Evolutionary conservation across 2,329 filamentous ascomycete genomes (phyloP), one percentile per base, ranked within the genome.

Genomic region (Aspergillus sergii): DNA sequence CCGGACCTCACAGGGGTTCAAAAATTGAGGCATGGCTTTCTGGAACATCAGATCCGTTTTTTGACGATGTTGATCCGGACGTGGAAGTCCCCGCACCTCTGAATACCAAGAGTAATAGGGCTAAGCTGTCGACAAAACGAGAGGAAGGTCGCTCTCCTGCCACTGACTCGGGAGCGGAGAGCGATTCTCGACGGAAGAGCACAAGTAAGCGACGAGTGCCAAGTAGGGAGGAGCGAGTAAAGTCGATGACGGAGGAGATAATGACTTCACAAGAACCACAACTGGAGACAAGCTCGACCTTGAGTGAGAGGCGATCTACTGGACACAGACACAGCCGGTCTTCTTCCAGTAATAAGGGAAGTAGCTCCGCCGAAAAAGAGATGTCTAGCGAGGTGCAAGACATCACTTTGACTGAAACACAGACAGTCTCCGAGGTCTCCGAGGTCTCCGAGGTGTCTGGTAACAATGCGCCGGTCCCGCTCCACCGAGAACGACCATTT

Each of bases 1-100:
- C 80, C 26, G 76, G 79, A 12, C 72, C 73, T n/a, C 64, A 67
- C 23, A 82, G 82, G 53, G 78, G 83, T 16, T 81, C 82, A 58
- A 85, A 86, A 55, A 84, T 90, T 30, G 85, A 89, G 73, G 85
- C 86, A 56, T 90, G 88, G 88, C 81, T 90, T 7, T 83, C 82
- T 2, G 79, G 79, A 58, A 86, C 85, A 2, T 80, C 83, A 10
- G 85, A 88, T 72, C 84, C 85, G 2, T 86, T 87, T 62, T 64
- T 82, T 55, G 83, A 85, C n/a, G 72, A 72, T 26, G 67, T 72
- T 36, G 69, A 72, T 26, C 68, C 70, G 4, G 70, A 72, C 32
- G 76, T 73, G 50, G 78, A 80, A 54, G 71, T 80, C 39, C 79
- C 80, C 10, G 75, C 76, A 30, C 79, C 79, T 11, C 60, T 80